A percentile compares a stretch with the other conserved stretches of the same genome.
Conservation (phyloP, 1,284 basidiomycete genomes). For the Coniferiporia sulphurascens region DNA sequence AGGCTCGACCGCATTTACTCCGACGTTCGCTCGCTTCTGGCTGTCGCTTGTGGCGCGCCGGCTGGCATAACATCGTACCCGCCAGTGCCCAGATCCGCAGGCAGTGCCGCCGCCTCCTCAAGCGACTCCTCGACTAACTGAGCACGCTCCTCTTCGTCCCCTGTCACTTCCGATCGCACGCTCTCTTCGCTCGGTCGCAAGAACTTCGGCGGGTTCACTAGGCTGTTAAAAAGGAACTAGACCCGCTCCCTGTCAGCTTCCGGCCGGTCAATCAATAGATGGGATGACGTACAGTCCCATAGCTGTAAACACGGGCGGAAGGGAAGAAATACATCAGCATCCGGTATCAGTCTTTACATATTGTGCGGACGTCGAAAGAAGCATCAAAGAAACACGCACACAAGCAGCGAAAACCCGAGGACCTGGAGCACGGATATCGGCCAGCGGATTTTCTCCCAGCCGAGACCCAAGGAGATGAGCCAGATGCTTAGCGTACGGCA, state of each 20-base stretch:
- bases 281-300: slow-evolving; percentile 25
- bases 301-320: slow-evolving; percentile 18
- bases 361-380: not conserved
- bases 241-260: slow-evolving; percentile 6
- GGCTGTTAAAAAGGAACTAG: slow-evolving; percentile 76
- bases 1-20: not conserved
- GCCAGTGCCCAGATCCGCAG: slow-evolving; percentile 65
- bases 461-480: slow-evolving; percentile 80
- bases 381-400: slow-evolving; percentile 50
- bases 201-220: slow-evolving; percentile 60
- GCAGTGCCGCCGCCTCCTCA: slow-evolving; percentile 71
- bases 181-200: slow-evolving; percentile 38
- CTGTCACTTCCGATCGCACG: slow-evolving; percentile 29
- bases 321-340: slow-evolving; percentile 1
- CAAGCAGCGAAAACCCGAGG: slow-evolving; percentile 84
- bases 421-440: slow-evolving; percentile 86
- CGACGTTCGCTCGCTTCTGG: not conserved
- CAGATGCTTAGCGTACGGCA: slow-evolving; percentile 94
- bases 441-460: slow-evolving; percentile 88
- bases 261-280: not conserved
- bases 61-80: slow-evolving; percentile 61
- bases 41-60: not conserved
- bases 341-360: not conserved
- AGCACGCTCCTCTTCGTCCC: slow-evolving; percentile 47
- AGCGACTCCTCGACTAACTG: slow-evolving; percentile 39